Conservation (phyloP, 2,329 filamentous ascomycete genomes). For the Fusarium fujikuroi region DNA sequence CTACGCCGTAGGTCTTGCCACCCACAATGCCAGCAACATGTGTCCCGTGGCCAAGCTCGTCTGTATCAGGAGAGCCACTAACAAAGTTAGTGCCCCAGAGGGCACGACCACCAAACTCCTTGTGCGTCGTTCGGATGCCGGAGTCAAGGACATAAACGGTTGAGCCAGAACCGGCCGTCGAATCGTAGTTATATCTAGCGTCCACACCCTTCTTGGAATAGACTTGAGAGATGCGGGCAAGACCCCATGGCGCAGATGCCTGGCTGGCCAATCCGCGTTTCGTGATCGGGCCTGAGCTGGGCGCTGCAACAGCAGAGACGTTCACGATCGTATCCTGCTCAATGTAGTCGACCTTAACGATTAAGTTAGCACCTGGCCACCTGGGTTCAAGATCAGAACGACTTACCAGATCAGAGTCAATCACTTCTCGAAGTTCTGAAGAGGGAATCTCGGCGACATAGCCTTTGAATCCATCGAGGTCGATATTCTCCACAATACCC, state of each 20-base stretch:
- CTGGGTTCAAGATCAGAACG: too few species aligned
- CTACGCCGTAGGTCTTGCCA: conserved; percentile 47
- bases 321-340: conserved; percentile 17
- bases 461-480: neutral
- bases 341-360: neutral
- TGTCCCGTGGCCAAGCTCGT: conserved; percentile 46
- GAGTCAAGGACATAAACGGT: conserved; percentile 58
- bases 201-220: neutral
- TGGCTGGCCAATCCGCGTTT: conserved; percentile 3
- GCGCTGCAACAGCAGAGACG: neutral
- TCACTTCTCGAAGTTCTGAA: conserved; percentile 2
- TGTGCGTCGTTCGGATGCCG: conserved; percentile 53
- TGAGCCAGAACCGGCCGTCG: conserved; percentile 30
- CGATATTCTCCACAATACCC: conserved; percentile 8
- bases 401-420: conserved; percentile 9
- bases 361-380: neutral
- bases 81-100: conserved; percentile 44
- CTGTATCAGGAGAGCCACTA: conserved; percentile 41
- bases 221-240: conserved; percentile 11
- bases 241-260: conserved; percentile 12
- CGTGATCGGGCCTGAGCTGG: neutral
- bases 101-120: conserved; percentile 43
- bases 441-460: conserved; percentile 18
- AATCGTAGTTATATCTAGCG: conserved; percentile 41
- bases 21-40: conserved; percentile 47